phyloP scores from a whole-genome alignment of 768 basidiomycete species.

The Kondoa malvinella region DNA sequence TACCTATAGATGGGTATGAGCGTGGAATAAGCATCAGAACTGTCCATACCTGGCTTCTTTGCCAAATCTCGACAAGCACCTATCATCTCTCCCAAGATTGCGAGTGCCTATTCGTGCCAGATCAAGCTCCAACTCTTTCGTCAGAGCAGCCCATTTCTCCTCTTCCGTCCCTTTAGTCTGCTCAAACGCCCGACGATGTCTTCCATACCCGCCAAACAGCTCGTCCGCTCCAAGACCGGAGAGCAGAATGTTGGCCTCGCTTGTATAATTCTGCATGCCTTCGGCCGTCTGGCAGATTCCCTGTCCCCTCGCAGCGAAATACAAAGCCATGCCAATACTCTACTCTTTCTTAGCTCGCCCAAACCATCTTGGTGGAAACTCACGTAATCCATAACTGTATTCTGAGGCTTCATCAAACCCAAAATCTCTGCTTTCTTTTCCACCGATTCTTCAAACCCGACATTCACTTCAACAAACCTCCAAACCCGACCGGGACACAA shows the following conservation, averaged over 20 bases:
- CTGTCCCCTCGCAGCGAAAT: conserved; percentile 69
- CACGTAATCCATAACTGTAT: conserved; percentile 82
- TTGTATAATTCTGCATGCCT: conserved; percentile 46
- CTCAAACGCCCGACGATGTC: conserved; percentile 60
- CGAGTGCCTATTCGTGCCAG: conserved; percentile 42
- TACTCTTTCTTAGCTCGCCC: conserved; percentile 29
- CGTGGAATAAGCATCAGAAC: conserved; percentile 59
- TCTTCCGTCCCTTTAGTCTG: neutral
- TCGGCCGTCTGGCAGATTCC: conserved; percentile 34
- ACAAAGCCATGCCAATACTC: conserved; percentile 83
- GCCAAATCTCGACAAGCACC: conserved; percentile 74
- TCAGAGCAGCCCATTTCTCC: conserved; percentile 13
- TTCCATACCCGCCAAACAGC: conserved; percentile 77
- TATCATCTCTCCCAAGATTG: conserved; percentile 87
- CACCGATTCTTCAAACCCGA: conserved; percentile 51
- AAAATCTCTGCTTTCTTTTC: conserved; percentile 48
- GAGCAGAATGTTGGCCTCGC: conserved; percentile 61
- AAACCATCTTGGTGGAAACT: conserved; percentile 25
- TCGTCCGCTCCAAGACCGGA: conserved; percentile 93
- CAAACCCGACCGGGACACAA: conserved; percentile 65
- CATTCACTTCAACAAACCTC: conserved; percentile 84
- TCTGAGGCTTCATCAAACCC: conserved; percentile 57
- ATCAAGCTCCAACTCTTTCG: conserved; percentile 57
- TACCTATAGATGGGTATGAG: conserved; percentile 32
- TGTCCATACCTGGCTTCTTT: conserved; percentile 88